phyloP scores from a whole-genome alignment of 192 early-diverging fungal genomes.

The Diversispora epigaea region DNA sequence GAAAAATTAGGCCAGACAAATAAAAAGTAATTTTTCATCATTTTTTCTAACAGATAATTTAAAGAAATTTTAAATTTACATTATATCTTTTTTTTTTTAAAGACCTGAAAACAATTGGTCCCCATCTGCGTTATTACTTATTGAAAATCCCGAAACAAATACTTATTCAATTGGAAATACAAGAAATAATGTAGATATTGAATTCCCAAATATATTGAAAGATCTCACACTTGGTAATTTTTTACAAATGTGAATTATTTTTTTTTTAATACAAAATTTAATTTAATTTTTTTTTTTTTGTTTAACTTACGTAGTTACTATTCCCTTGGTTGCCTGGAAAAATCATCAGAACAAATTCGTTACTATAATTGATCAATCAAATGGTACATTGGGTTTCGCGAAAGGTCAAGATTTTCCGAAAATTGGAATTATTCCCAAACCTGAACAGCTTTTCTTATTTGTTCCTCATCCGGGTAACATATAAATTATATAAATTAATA shows the following conservation, averaged over 20 bases:
- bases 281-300: background rate
- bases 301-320: background rate
- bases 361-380: background rate
- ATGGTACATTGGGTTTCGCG: background rate
- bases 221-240: constrained; percentile 1
- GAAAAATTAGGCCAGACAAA: background rate
- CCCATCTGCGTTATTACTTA: background rate
- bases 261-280: background rate
- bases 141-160: background rate
- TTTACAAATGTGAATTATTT: background rate
- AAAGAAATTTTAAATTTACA: background rate
- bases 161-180: constrained; percentile 2
- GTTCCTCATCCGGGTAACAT: constrained; percentile 25
- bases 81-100: background rate
- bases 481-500: no score
- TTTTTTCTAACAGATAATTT: background rate
- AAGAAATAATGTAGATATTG: background rate
- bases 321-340: constrained; percentile 3
- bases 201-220: background rate
- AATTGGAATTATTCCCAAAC: background rate
- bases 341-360: background rate
- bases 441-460: constrained; percentile 9
- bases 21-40: background rate
- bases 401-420: background rate
- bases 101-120: background rate